Conservation (phyloP, 129 eudicot genomes). For the Daucus carota region DH1_v3.0 NC_030383.2:6749001-6749500, state of each 20-base stretch:
- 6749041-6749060: background rate
- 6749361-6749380: background rate
- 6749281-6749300: background rate
- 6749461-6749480: background rate
- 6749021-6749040: background rate
- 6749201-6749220: background rate
- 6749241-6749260: background rate
- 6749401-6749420: background rate
- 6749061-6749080: background rate
- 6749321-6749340: background rate
- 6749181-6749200: background rate
- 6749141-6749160: background rate
- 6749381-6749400: background rate
- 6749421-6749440: background rate
- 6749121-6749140: constrained; percentile 1
- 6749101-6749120: background rate
- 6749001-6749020: background rate
- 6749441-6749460: background rate
- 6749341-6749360: background rate
- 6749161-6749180: background rate
- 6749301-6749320: background rate
- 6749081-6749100: background rate
- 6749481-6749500: background rate
- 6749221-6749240: background rate
- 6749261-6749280: background rate